Conservation (phyloP, 331 rosid genomes). For the Acacia pycnantha region DNA sequence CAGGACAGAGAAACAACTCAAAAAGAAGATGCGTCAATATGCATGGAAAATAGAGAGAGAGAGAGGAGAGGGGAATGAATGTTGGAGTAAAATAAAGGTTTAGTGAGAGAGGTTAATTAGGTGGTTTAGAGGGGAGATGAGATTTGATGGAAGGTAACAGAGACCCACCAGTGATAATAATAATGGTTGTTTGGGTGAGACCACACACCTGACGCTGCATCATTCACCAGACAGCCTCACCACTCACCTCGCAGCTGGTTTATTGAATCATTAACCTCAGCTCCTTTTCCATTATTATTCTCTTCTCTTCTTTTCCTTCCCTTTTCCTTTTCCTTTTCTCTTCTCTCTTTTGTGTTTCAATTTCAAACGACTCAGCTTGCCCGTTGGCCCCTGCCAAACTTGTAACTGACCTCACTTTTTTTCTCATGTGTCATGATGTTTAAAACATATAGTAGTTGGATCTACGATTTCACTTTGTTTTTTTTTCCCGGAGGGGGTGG, state of each 20-base stretch:
- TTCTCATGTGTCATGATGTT: too few species aligned
- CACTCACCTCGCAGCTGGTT: conserved; percentile 8
- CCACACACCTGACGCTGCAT: conserved; percentile 40
- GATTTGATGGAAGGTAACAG: conserved; percentile 31
- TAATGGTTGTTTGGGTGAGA: conserved; percentile 46
- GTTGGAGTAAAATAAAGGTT: conserved; percentile 42
- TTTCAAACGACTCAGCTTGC: conserved; percentile 33
- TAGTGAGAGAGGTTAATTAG: conserved; percentile 24
- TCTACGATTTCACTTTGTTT: background rate
- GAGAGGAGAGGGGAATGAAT: background rate
- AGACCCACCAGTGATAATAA: conserved; percentile 60
- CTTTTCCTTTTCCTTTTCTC: conserved; percentile 23
- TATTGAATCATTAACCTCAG: conserved; percentile 30
- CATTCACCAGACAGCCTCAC: conserved; percentile 20
- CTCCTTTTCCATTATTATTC: conserved; percentile 20
- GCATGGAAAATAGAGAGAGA: background rate
- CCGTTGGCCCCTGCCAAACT: conserved; percentile 33
- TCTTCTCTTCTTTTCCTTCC: conserved; percentile 1
- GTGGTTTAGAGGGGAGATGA: conserved; percentile 29
- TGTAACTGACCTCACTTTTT: background rate
- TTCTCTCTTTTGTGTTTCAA: conserved; percentile 28
- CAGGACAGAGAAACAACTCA: background rate
- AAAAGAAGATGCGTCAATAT: background rate
- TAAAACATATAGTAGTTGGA: background rate
- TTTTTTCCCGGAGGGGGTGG: background rate